phyloP scores from a whole-genome alignment of 331 rosid genomes.

The Telfairia occidentalis region DNA sequence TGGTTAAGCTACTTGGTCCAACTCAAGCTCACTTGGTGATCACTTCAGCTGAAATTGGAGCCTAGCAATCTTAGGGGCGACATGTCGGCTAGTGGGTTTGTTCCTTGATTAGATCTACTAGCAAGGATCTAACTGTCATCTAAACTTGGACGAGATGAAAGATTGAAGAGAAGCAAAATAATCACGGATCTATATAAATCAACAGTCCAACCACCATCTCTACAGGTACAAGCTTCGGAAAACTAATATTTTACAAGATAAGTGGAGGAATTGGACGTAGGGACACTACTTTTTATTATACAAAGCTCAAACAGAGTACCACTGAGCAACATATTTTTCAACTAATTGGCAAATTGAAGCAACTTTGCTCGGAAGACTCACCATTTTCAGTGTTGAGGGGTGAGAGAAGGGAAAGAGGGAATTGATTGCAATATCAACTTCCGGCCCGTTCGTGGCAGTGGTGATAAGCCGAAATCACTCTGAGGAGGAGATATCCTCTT shows the following conservation, averaged over 20 bases:
- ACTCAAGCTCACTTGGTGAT: background rate
- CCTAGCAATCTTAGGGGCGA: background rate
- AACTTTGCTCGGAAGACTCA: background rate
- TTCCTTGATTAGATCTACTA: background rate
- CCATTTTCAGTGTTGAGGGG: conserved; percentile 45
- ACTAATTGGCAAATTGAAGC: conserved; percentile 1
- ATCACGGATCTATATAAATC: conserved; percentile 8
- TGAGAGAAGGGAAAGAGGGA: conserved; percentile 82
- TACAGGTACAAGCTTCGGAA: background rate
- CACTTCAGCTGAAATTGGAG: background rate
- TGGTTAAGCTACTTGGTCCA: background rate
- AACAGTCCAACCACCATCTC: conserved; percentile 11
- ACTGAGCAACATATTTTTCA: conserved; percentile 21
- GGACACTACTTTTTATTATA: conserved; percentile 12
- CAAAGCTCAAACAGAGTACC: conserved; percentile 12
- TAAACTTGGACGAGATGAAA: background rate
- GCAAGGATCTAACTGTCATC: background rate
- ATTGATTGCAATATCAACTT: conserved; percentile 66
- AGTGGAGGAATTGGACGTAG: conserved; percentile 26
- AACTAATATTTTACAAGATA: conserved; percentile 32
- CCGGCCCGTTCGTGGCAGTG: conserved; percentile 62
- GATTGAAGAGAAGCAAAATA: background rate
- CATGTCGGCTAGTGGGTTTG: background rate
- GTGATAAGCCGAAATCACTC: conserved; percentile 43
- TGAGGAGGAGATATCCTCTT: conserved; percentile 76